A percentile compares a stretch with the other conserved stretches of the same genome.
Conservation (phyloP, 805 yeast genomes). For the Metschnikowia santaceciliae region DNA sequence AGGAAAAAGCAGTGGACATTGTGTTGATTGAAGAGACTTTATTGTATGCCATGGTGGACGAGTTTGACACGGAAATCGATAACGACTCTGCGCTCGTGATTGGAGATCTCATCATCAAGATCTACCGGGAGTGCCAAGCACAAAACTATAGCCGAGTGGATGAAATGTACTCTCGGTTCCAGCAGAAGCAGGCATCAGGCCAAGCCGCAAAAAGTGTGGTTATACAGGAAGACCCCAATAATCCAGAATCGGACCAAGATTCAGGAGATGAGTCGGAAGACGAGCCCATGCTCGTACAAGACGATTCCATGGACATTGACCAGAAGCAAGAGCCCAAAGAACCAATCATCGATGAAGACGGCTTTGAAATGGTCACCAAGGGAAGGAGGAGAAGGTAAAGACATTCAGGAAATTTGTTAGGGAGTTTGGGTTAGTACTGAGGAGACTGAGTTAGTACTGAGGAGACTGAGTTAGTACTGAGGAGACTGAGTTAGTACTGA, state of each 20-base stretch:
- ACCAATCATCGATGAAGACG: constrained; percentile 81
- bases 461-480: no score
- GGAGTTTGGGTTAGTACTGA: no score
- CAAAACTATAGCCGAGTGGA: constrained; percentile 56
- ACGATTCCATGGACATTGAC: constrained; percentile 31
- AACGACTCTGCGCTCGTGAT: constrained; percentile 81
- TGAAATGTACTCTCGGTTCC: constrained; percentile 55
- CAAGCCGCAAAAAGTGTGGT: constrained; percentile 36
- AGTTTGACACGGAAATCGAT: constrained; percentile 83
- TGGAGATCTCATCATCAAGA: constrained; percentile 60
- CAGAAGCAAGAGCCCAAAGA: constrained; percentile 9
- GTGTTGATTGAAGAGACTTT: constrained; percentile 80
- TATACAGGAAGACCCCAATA: constrained; percentile 57
- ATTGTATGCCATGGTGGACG: constrained; percentile 89
- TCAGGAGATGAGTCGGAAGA: constrained; percentile 41
- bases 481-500: no score
- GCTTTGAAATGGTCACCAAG: constrained; percentile 82
- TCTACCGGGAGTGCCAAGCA: constrained; percentile 61
- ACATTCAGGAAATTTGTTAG: no score
- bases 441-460: no score
- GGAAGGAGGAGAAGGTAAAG: constrained; percentile 37
- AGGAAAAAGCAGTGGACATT: constrained; percentile 64
- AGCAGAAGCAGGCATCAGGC: constrained; percentile 43
- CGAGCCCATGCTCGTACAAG: constrained; percentile 38
- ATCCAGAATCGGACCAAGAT: constrained; percentile 46